A percentile compares a stretch with the other conserved stretches of the same genome.
Conservation (phyloP, 78 protist species). For the Chrysochromulina tobinii region DNA sequence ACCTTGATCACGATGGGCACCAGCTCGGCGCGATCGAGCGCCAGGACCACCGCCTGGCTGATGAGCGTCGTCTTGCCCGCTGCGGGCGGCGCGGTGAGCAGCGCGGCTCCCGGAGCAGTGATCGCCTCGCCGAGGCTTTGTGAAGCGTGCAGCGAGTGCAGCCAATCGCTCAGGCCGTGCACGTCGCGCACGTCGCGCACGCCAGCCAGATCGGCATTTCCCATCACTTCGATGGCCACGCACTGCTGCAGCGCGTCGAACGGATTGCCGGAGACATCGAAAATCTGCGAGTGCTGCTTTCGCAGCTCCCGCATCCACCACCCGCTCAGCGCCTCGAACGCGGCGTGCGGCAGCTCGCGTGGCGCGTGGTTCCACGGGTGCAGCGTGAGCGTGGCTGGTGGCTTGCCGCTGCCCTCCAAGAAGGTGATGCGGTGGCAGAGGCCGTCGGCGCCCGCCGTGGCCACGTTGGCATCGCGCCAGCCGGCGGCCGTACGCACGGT, state of each 20-base stretch:
- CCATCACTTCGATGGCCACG: neutral
- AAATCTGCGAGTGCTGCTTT: neutral
- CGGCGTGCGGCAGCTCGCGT: neutral
- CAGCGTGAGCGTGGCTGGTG: too few species aligned
- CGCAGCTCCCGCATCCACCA: neutral
- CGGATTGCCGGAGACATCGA: conserved; percentile 2
- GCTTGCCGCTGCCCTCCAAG: too few species aligned
- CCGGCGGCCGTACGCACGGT: too few species aligned
- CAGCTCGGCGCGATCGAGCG: neutral
- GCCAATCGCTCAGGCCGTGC: too few species aligned
- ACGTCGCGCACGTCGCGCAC: too few species aligned
- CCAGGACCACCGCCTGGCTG: neutral
- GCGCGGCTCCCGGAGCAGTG: neutral
- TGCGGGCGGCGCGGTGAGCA: neutral
- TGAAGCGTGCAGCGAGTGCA: too few species aligned
- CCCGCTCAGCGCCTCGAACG: neutral
- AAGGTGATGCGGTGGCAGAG: too few species aligned
- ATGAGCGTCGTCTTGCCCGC: neutral
- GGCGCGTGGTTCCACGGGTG: neutral
- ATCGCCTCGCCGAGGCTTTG: too few species aligned
- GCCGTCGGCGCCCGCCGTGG: too few species aligned
- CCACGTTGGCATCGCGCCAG: too few species aligned
- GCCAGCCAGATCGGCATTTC: neutral
- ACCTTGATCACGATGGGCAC: neutral
- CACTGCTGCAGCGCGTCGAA: neutral